Base-by-base conservation (phyloP, 1,284 basidiomycete species). In the Puccinia triticina region DNA sequence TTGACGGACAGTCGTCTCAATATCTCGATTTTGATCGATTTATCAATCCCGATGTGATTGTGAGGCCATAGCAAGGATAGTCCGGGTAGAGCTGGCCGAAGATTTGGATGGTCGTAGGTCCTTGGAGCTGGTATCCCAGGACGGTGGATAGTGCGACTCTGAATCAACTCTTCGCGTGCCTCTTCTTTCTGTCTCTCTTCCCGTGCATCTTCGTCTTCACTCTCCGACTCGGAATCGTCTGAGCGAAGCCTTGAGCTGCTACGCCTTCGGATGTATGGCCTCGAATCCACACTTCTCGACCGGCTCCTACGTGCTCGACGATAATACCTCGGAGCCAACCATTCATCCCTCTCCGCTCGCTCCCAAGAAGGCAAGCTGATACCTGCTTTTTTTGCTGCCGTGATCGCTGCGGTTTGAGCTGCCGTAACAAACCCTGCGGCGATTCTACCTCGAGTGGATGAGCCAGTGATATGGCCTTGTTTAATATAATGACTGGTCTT, bases 401-500 rank as follows among this genome's bases (percentile, higher is more conserved):
- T 57, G 43, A 81, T 57, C 8, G 78, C 78, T 14, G 78, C 78
- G 16, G 57, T 81, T 37, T 81, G 78, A 32, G 78, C 78, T 26
- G 78, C 78, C 21, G 78, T 40, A n/a, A 81, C 69, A 73, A 81
- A 81, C 18, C 78, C 78, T 16, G 67, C 78, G 10, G 78, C 78
- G 29, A 81, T 81, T 71, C 74, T 81, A 32, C 78, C 59, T 11
- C 78, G 50, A 59, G 53, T 57, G 10, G 78, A 71, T 48, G 66
- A 53, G 18, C 67, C 32, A 37, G 53, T 57, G 8, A 73, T 69
- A 59, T 40, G 21, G 1, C 67, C 78, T 43, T 72, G 69, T 64
- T 73, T 81, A 40, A 73, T 81, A 37, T 81, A 81, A 48, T 81
- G 78, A 73, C 78, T 81, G 14, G 78, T 81, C 53, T 57, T 72